phyloP scores from a whole-genome alignment of 73 alveolate species.

The Uronychia binucleata region DNA sequence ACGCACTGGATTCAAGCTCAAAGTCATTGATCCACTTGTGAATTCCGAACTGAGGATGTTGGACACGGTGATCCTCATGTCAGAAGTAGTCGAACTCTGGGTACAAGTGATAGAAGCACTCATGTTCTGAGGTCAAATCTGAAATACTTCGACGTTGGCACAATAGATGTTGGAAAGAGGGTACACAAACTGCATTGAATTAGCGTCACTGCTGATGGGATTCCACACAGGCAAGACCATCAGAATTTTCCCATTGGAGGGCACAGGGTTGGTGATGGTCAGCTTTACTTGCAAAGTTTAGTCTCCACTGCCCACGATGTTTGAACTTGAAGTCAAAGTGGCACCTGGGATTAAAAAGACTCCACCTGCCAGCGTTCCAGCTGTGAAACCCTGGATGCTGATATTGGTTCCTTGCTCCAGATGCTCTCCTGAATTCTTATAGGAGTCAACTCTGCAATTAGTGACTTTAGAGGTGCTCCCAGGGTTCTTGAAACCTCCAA shows the following conservation, averaged over 20 bases:
- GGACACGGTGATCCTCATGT: neutral
- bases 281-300: too few species aligned
- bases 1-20: neutral
- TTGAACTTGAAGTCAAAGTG: neutral
- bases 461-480: neutral
- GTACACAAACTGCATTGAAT: neutral
- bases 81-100: neutral
- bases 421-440: neutral
- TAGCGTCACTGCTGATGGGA: neutral
- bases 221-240: neutral
- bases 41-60: neutral
- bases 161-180: neutral
- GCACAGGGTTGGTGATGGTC: neutral
- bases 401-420: neutral
- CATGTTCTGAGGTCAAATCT: neutral
- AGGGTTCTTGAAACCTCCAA: neutral
- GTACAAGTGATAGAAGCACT: neutral
- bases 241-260: neutral
- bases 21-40: neutral
- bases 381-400: neutral
- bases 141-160: neutral
- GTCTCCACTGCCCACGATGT: neutral
- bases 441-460: neutral
- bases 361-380: neutral
- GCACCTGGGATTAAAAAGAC: neutral